Evolutionary conservation across 2,329 filamentous ascomycete species (phyloP), one percentile per base, ranked within the genome.

Genomic region (Neophaeococcomyces aloes): DNA sequence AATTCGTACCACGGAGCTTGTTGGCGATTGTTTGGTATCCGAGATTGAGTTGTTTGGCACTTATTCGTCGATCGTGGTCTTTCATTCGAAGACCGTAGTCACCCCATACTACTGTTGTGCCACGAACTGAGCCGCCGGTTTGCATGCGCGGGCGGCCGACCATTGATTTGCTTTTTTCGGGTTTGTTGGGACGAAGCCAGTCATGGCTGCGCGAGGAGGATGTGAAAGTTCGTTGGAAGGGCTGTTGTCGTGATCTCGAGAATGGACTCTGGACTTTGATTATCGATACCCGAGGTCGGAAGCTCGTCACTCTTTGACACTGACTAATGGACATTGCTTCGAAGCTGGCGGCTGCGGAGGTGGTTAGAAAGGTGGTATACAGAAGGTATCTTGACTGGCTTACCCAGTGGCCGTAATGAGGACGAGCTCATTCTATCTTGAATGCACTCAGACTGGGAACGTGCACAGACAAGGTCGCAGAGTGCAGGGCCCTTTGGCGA

Each of bases 81-180:
- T 74, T 79, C 80, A 98, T 91, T 45, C 91, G 84, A 54, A 98
- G 70, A 7, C 91, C 91, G 61, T 88, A 98, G 63, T 96, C 88
- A 44, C 91, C 91, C 86, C 87, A 96, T 45, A 93, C 79, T 15
- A 98, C 83, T 0, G 89, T 96, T 29, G 91, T 98, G 55, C 91
- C 91, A 62, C 93, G 87, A 29, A 76, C 80, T 44, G 85, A 93
- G 48, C 91, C 91, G 49, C 91, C 91, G 0, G 88, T 98, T 18
- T 85, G 77, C 38, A 96, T 87, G 56, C 86, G 79, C 38, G 85
- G 82, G 2, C 87, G 78, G 30, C 89, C 91, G 68, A 95, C 95
- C 52, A 75, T 76, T 54, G 87, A 88, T 72, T 93, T 94, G 64
- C 85, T 86, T 59, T 79, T 82, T 61, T 86, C 88, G 52, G 85